Base-by-base conservation (phyloP, 192 early-diverging fungal species). In the Cladochytrium replicatum region DNA sequence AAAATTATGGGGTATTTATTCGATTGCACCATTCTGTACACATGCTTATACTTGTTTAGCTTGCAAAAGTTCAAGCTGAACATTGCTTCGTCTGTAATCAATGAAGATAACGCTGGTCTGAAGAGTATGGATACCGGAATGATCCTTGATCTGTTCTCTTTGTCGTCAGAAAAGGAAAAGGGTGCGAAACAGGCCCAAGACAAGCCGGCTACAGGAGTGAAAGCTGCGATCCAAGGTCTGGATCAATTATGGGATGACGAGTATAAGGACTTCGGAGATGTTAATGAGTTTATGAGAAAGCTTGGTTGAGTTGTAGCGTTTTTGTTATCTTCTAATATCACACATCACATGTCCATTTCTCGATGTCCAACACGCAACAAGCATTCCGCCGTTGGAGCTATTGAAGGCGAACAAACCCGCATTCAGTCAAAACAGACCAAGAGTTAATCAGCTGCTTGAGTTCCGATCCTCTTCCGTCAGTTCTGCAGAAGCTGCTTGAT, bases 21-120 rank as follows among this genome's bases (percentile, higher is more conserved):
- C 39, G 37, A 1, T 38, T 13, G 17, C 29, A 6, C 28, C 7
- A 53, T 45, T 29, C 39, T 23, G 43, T 48, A 53, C 46, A 7
- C 19, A 24, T 53, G 29, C 21, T 39, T 8, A 29, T 32, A 8
- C 26, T 54, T 66, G 11, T 9, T 27, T 26, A 87, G 83, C 25
- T 62, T 96, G 43, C 96, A 99, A 73, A 89, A 88, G 48, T 99
- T 99, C 75, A 99, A 99, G 63, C 71, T 95, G 37, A 93, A 96
- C 58, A 91, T 99, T 66, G 91, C 96, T 1, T 90, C 87, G 41
- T 79, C 91, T 1, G 75, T 99, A 27, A 88, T 99, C 37, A 97
- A 95, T 50, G 86, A 91, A 61, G 91, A 99, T 69, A 99, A 99
- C 54, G 69, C 90, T 0, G 91, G 91, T 6, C 62, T 99, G 27